A percentile compares a stretch with the other conserved stretches of the same genome.
These are phyloP conservation scores for Entomortierella chlamydospora DNA, from an alignment of 192 early-diverging fungal genomes.

Conservation along the genomic window DNA sequence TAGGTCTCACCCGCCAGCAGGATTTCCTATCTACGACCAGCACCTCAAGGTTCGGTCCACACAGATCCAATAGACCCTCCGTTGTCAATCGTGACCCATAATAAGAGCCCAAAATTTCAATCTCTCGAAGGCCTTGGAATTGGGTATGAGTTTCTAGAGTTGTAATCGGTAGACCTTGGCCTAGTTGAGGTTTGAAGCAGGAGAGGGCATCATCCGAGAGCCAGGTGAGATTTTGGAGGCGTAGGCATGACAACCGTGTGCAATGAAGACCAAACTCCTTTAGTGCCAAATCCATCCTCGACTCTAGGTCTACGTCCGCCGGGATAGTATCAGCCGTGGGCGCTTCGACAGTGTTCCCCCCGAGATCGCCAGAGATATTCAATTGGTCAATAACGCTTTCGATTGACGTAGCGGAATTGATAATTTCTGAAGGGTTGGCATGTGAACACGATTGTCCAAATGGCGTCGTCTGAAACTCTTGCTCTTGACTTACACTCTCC, in stretches of 20 bases:
- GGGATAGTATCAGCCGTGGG: background rate
- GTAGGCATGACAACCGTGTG: slow-evolving; percentile 3
- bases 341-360: background rate
- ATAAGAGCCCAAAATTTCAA: slow-evolving; percentile 38
- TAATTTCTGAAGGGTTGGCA: background rate
- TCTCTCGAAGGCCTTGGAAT: slow-evolving; percentile 11
- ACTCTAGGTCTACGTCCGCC: slow-evolving; percentile 1
- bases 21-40: slow-evolving; percentile 36
- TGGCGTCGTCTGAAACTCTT: background rate
- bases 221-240: slow-evolving; percentile 32
- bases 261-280: slow-evolving; percentile 13
- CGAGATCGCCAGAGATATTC: background rate
- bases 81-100: slow-evolving; percentile 36
- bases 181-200: slow-evolving; percentile 6
- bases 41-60: slow-evolving; percentile 26
- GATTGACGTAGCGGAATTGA: background rate
- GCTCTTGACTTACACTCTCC: background rate
- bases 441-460: slow-evolving; percentile 5
- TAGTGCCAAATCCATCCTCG: slow-evolving; percentile 32
- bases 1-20: slow-evolving; percentile 18
- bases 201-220: slow-evolving; percentile 23
- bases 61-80: slow-evolving; percentile 32
- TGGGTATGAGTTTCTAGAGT: background rate
- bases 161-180: background rate
- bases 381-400: background rate